Percentiles rank a stretch among this genome's conserved stretches.
Evolutionary conservation across 768 basidiomycete species (phyloP).

Genomic region (Podaxis sp.): DNA sequence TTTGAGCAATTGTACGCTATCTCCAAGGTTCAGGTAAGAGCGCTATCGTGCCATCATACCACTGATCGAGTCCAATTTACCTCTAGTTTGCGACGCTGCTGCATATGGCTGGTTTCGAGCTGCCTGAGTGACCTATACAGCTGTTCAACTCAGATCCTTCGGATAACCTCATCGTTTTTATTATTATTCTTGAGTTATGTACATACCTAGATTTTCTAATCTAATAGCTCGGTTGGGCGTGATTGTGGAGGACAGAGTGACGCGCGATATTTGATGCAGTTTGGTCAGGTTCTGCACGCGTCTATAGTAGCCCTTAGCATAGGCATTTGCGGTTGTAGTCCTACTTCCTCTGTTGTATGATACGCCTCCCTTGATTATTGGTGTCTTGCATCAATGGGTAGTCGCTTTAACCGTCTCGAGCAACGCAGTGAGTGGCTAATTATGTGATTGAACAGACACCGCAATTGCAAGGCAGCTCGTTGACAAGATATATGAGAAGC

Average conservation of each 20-base stretch:
- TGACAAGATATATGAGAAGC: constrained; percentile 95
- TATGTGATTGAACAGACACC: constrained; percentile 42
- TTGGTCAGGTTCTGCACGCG: background rate
- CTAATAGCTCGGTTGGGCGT: background rate
- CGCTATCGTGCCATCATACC: background rate
- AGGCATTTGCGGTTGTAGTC: background rate
- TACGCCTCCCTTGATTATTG: background rate
- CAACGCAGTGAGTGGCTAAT: background rate
- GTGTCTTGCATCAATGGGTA: constrained; percentile 6
- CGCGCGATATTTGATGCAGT: constrained; percentile 8
- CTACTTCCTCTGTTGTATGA: background rate
- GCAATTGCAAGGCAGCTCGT: constrained; percentile 76
- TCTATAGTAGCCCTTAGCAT: background rate
- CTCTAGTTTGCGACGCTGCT: constrained; percentile 65
- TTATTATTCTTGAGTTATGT: background rate
- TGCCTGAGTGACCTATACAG: constrained; percentile 11
- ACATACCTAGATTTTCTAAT: background rate
- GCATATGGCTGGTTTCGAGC: constrained; percentile 62
- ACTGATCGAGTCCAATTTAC: background rate
- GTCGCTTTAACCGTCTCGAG: background rate
- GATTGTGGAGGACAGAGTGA: background rate
- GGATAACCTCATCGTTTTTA: background rate
- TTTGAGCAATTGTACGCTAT: constrained; percentile 78
- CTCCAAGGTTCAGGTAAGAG: constrained; percentile 80
- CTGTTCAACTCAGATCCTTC: background rate